phyloP scores from a whole-genome alignment of 139 green algal species.

The Tetraselmis striata region DNA sequence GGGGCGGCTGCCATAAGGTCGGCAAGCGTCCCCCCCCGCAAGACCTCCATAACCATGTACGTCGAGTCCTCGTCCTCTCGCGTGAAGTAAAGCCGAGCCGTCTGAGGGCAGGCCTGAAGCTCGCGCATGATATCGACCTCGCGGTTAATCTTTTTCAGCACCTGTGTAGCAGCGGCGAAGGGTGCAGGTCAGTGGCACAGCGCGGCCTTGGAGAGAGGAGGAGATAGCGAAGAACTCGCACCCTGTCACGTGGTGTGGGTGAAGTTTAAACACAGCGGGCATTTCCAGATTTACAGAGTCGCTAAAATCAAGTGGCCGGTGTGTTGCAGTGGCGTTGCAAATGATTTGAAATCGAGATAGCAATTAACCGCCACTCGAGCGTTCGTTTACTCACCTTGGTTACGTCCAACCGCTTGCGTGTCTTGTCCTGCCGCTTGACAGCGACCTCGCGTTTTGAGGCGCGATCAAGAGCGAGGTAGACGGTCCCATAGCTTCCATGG shows the following conservation, averaged over 20 bases:
- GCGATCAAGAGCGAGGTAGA: neutral
- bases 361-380: too few species aligned
- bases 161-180: too few species aligned
- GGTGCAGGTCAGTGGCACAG: too few species aligned
- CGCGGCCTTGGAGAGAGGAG: too few species aligned
- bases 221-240: too few species aligned
- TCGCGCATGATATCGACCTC: neutral
- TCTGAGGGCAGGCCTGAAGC: neutral
- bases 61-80: neutral
- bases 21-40: neutral
- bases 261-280: too few species aligned
- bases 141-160: neutral
- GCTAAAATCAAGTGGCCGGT: too few species aligned
- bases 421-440: neutral
- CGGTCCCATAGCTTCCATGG: neutral
- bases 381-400: too few species aligned
- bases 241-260: too few species aligned
- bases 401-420: neutral
- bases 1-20: neutral
- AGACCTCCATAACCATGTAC: neutral
- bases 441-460: neutral
- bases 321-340: too few species aligned
- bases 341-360: too few species aligned
- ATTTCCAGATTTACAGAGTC: too few species aligned
- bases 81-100: neutral